phyloP scores from a whole-genome alignment of 768 basidiomycete species.

The Naganishia randhawae region DNA sequence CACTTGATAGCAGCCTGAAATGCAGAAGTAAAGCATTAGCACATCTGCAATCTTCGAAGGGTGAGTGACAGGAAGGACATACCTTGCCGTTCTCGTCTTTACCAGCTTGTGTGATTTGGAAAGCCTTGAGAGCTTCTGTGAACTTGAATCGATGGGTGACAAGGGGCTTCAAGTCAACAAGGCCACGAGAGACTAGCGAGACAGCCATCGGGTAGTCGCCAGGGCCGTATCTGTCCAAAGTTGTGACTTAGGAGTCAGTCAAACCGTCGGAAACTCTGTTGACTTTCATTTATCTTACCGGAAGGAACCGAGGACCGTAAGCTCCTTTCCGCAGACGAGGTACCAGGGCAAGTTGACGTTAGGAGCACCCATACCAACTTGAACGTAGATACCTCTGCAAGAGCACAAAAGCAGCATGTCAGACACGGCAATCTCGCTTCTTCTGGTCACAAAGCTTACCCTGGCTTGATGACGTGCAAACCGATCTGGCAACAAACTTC shows the following conservation, averaged over 20 bases:
- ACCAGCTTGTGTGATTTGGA: constrained; percentile 72
- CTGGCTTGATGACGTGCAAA: constrained; percentile 67
- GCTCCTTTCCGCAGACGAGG: constrained; percentile 68
- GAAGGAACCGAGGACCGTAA: constrained; percentile 85
- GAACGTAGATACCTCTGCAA: constrained; percentile 45
- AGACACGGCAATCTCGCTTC: not conserved
- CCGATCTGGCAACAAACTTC: constrained; percentile 88
- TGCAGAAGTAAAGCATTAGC: not conserved
- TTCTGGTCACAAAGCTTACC: constrained; percentile 45
- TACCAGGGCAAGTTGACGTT: constrained; percentile 72
- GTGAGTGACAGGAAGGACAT: not conserved
- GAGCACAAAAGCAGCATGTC: constrained; percentile 57
- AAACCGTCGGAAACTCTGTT: not conserved
- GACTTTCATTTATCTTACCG: constrained; percentile 54
- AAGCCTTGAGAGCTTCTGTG: constrained; percentile 70
- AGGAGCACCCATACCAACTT: constrained; percentile 83
- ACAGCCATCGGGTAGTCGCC: constrained; percentile 84
- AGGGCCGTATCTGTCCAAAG: constrained; percentile 52
- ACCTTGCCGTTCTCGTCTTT: constrained; percentile 77
- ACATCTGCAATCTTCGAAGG: no score
- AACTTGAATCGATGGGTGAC: constrained; percentile 84
- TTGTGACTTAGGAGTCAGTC: not conserved
- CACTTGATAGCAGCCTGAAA: constrained; percentile 32
- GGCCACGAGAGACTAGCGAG: constrained; percentile 72
- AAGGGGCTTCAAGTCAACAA: constrained; percentile 78